Evolutionary conservation across 2,329 filamentous ascomycete species (phyloP), one percentile per base, ranked within the genome.

Genomic region (Cladosporium colombiae): DNA sequence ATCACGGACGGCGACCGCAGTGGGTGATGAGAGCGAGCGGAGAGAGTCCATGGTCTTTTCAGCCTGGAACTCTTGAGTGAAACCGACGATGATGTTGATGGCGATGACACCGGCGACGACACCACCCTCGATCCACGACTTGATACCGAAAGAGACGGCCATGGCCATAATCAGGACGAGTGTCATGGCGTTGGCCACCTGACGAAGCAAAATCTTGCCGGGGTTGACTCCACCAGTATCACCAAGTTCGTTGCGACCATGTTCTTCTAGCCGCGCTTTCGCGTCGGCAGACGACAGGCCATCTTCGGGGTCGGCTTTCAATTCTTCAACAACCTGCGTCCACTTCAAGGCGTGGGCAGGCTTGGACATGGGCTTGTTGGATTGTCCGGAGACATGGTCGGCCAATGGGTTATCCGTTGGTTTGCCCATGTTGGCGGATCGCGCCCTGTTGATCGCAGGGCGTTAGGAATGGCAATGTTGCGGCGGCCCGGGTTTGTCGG

Each of bases 161-260:
- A 83, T 82, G 35, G 79, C 81, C 64, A 82, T 71, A 40, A 83
- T 79, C n/a, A 83, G 74, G 6, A 81, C 88, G 76, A 91, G 75
- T 69, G 90, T 90, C 90, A 92, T 92, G 66, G 90, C 90, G 81
- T 93, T 93, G 74, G 88, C 86, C 25, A 92, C 77, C 76, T 93
- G 90, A 71, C 89, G 88, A 66, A 90, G 80, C 56, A 93, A 79
- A 50, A 93, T 91, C 71, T 89, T 93, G 72, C 84, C 88, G 82
- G 89, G 88, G 84, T 74, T 85, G 57, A 93, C 88, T 31, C 85
- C 86, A 31, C 85, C 87, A 23, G 84, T 88, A 23, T 91, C 86
- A 53, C 91, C 86, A 23, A 93, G 82, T 74, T 91, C 88, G 79
- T 93, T 93, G 21, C 78, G 81, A 59, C 89, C 89, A 74, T 89